These are phyloP conservation scores for Cytospora leucostoma DNA, from an alignment of 2,329 filamentous ascomycete genomes.

Conservation along the genomic window DNA sequence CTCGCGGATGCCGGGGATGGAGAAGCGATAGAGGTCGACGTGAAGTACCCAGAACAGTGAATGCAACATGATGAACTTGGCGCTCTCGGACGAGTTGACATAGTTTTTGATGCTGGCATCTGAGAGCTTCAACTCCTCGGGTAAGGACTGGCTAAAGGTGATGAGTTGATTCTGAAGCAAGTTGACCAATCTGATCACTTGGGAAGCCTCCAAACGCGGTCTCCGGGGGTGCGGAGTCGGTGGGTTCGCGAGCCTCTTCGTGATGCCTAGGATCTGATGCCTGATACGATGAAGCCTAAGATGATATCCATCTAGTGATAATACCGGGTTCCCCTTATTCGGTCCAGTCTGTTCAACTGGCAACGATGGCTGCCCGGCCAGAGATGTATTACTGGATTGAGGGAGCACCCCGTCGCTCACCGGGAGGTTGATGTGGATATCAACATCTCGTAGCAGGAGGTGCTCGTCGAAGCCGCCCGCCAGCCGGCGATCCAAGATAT, in stretches of 20 bases:
- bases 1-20: slow-evolving; percentile 40
- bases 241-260: slow-evolving; percentile 25
- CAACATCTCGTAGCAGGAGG: slow-evolving; percentile 40
- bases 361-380: not conserved
- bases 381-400: slow-evolving; percentile 24
- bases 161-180: slow-evolving; percentile 42
- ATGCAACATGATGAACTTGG: slow-evolving; percentile 43
- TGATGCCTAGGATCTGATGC: slow-evolving; percentile 39
- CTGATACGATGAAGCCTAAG: slow-evolving; percentile 41
- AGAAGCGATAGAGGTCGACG: slow-evolving; percentile 44
- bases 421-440: slow-evolving; percentile 43
- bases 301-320: slow-evolving; percentile 37
- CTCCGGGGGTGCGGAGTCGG: slow-evolving; percentile 31
- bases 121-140: slow-evolving; percentile 38
- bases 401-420: slow-evolving; percentile 39
- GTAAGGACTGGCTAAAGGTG: slow-evolving; percentile 40
- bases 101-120: slow-evolving; percentile 39
- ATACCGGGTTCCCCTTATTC: not conserved
- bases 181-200: slow-evolving; percentile 42
- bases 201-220: slow-evolving; percentile 38
- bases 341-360: not conserved
- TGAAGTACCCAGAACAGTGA: slow-evolving; percentile 40
- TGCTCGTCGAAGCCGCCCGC: slow-evolving; percentile 46
- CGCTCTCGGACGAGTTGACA: slow-evolving; percentile 36
- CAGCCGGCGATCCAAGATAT: slow-evolving; percentile 41